Evolutionary conservation across 495 filamentous ascomycete genomes (phyloP).

Genomic region (Extremus antarcticus): DNA sequence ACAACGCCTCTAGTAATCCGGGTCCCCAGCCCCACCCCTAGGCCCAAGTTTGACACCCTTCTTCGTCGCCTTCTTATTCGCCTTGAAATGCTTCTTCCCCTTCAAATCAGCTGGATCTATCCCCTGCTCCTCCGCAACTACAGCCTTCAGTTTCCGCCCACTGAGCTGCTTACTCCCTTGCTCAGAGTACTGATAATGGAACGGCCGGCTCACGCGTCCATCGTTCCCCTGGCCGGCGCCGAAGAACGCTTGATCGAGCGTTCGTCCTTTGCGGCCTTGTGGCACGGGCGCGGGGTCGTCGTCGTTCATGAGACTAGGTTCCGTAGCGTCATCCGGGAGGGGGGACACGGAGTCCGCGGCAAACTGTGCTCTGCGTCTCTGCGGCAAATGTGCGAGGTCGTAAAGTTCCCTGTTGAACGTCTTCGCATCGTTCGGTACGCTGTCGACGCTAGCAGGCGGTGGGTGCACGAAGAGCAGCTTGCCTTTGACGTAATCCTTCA

Average conservation of each 20-base stretch:
- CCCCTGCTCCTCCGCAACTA: constrained; percentile 77
- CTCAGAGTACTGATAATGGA: constrained; percentile 75
- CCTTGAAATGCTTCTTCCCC: constrained; percentile 94
- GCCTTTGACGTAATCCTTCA: constrained; percentile 97
- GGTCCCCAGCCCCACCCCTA: not conserved
- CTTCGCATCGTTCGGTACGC: constrained; percentile 50
- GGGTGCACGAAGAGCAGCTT: constrained; percentile 89
- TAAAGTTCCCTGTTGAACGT: constrained; percentile 89
- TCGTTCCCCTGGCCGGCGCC: constrained; percentile 45
- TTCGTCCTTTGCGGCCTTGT: constrained; percentile 57
- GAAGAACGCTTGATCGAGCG: constrained; percentile 82
- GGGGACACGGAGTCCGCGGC: constrained; percentile 23
- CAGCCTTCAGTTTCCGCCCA: constrained; percentile 71
- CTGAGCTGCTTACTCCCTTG: constrained; percentile 66
- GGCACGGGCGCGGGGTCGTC: constrained; percentile 22
- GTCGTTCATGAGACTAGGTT: constrained; percentile 32
- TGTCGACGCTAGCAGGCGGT: constrained; percentile 47
- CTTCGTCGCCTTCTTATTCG: constrained; percentile 41
- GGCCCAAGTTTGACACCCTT: constrained; percentile 27
- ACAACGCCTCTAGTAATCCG: not conserved
- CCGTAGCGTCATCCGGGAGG: constrained; percentile 14
- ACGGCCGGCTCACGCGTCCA: constrained; percentile 53
- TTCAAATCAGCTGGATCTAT: constrained; percentile 73
- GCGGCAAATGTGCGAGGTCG: constrained; percentile 63
- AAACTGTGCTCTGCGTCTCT: constrained; percentile 54